phyloP scores from a whole-genome alignment of 2,329 filamentous ascomycete genomes.

The Botrytis cinerea region DNA sequence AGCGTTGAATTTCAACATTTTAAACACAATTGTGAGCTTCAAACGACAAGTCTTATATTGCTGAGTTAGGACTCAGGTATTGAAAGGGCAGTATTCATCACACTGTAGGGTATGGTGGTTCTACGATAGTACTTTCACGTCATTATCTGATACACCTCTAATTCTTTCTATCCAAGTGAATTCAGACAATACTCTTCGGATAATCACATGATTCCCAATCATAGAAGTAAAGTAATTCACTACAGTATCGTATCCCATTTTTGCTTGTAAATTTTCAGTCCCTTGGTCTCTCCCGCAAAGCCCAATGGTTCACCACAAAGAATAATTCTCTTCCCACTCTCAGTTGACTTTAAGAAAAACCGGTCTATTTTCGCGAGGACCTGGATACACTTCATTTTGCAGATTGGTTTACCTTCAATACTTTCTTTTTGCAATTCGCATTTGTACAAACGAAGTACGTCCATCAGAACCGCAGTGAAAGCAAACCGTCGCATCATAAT shows the following conservation, averaged over 20 bases:
- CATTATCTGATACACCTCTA: neutral
- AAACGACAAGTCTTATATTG: neutral
- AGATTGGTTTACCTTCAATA: conserved; percentile 9
- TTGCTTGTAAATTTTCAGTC: neutral
- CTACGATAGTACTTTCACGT: neutral
- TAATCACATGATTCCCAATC: neutral
- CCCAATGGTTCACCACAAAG: neutral
- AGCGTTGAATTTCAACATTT: neutral
- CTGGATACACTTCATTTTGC: conserved; percentile 6
- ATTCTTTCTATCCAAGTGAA: neutral
- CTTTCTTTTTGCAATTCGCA: neutral
- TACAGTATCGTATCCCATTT: neutral
- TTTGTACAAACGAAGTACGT: neutral
- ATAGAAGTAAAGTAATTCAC: neutral
- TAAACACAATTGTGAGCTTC: neutral
- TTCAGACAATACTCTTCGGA: neutral
- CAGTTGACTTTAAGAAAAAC: neutral
- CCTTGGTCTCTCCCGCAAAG: neutral
- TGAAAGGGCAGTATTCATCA: neutral
- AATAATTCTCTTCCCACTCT: no score
- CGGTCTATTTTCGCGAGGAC: neutral
- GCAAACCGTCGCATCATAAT: neutral
- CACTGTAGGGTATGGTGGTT: neutral
- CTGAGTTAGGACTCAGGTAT: neutral
- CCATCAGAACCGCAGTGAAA: neutral